Evolutionary conservation across 148 eudicot species (phyloP).

Genomic region (Dysphania ambrosioides): DNA sequence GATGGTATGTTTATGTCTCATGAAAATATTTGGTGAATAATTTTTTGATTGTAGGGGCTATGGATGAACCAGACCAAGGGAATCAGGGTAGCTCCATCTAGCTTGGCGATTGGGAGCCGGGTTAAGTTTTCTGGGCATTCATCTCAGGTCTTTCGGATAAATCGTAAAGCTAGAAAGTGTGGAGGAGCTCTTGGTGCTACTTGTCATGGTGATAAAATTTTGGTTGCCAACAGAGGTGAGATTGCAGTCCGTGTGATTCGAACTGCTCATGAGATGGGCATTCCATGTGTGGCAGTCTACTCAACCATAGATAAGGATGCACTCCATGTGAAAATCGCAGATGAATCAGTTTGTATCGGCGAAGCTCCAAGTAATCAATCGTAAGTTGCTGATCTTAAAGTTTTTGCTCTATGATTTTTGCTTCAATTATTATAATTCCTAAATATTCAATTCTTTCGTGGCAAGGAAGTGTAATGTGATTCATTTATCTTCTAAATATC

Average conservation of each 20-base stretch:
- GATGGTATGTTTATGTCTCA: background rate
- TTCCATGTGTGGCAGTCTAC: conserved; percentile 96
- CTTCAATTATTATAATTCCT: too few species aligned
- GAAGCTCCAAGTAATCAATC: conserved; percentile 99
- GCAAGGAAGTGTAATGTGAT: background rate
- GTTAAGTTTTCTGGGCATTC: conserved; percentile 59
- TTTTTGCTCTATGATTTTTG: too few species aligned
- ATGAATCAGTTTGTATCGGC: conserved; percentile 94
- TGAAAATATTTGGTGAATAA: background rate
- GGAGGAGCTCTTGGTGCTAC: conserved; percentile 77
- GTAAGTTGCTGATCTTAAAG: conserved; percentile 52
- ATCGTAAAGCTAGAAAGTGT: conserved; percentile 42
- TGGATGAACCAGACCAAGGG: conserved; percentile 50
- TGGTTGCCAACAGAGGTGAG: conserved; percentile 96
- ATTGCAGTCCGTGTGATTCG: conserved; percentile 96
- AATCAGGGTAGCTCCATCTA: conserved; percentile 51
- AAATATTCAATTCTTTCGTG: background rate
- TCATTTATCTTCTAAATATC: conserved; percentile 1
- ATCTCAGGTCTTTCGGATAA: conserved; percentile 38
- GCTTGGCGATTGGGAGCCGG: conserved; percentile 49
- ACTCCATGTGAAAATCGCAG: conserved; percentile 92
- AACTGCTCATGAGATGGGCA: conserved; percentile 99
- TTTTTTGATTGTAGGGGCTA: conserved; percentile 48
- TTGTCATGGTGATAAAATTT: conserved; percentile 68
- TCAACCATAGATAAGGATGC: conserved; percentile 97